Evolutionary conservation across 1,284 basidiomycete genomes (phyloP), one percentile per base, ranked within the genome.

Genomic region (Irpex sp.): DNA sequence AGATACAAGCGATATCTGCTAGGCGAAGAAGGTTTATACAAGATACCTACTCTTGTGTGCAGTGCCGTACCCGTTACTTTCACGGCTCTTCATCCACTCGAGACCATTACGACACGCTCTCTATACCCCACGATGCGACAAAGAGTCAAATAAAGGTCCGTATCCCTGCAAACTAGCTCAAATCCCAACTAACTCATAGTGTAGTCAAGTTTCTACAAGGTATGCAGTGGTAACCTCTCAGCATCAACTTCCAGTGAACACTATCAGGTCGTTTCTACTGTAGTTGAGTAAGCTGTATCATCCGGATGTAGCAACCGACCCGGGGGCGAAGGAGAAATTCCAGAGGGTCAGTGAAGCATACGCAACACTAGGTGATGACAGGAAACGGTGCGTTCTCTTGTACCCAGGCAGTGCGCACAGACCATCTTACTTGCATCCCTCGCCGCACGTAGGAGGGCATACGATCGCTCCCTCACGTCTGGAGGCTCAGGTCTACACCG

Each of bases 281-380:
- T 68, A 84, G 82, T 69, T 85, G 61, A 84, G 81, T 74, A 84
- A 84, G 65, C 66, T 73, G 63, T 77, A 77, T 60, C 83, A 85
- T 64, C 82, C 82, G 0, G 82, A 84, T 68, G 68, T 81, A 6
- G 77, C 77, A 62, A 72, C 75, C 37, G 80, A 82, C 52, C 72
- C 70, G 2, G 61, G 64, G 5, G 77, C 83, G 2, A 77, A 74
- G 64, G 73, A 74, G 61, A 80, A 72, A 61, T 84, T 83, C 63
- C 79, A 81, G 59, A 75, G 73, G 1, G 76, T 82, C 58, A 83
- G 80, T 65, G 81, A 82, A 52, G 82, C 83, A 1, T 85, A 83
- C 62, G 70, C 76, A 0, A 67, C 82, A 21, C 71, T 84, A 4
- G 77, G 79, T 6, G 78, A 85, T 61, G 81, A 82, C 63, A 71